Evolutionary conservation across 208 protist genomes (phyloP), one percentile per base, ranked within the genome.

Genomic region (Trypanosoma melophagium): DNA sequence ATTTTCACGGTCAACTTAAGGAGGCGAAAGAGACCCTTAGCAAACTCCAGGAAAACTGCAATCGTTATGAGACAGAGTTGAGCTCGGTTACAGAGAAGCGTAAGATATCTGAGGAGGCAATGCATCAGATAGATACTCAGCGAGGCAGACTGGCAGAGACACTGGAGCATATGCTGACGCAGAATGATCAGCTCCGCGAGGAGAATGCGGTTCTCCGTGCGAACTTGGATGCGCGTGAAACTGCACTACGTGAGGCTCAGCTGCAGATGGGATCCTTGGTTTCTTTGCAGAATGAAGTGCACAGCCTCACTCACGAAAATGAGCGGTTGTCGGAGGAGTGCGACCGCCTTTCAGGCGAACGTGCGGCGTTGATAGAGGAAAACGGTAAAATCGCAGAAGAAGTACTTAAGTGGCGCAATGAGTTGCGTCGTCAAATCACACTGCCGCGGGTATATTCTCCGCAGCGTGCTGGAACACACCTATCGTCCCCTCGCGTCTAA

Each of bases 271-370:
- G 9, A 51, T 25, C 10, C 10, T 14, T 35, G 7, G 35, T 19
- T 28, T 19, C 25, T 16, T 41, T 67, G 16, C 31, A 52, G 41
- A 58, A 38, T 14, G 76, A 83, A 45, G 41, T 79, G 31, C 64
- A 83, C 58, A 57, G 70, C 38, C 69, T 88, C 3, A 72, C 76
- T 1, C 58, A 66, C 3, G 83, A 88, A 40, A 88, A 88, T 44
- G 83, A 84, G 13, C 67, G 83, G 12, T 69, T 87, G 40, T 82
- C 74, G 0, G 61, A 59, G 5, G 81, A 87, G 71, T 87, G 81
- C 60, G 65, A 54, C 19, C 81, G 81, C 2, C 55, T 87, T 24
- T 71, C 79, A n/a, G 61, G 66, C 19, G 74, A 83, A 66, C 70
- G 81, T 14, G 66, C 76, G 44, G 40, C 38, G 1, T 69, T 87